Percentiles rank a stretch among this genome's conserved stretches.
Conservation (phyloP, 805 yeast species). For the Spathaspora gorwiae region DNA sequence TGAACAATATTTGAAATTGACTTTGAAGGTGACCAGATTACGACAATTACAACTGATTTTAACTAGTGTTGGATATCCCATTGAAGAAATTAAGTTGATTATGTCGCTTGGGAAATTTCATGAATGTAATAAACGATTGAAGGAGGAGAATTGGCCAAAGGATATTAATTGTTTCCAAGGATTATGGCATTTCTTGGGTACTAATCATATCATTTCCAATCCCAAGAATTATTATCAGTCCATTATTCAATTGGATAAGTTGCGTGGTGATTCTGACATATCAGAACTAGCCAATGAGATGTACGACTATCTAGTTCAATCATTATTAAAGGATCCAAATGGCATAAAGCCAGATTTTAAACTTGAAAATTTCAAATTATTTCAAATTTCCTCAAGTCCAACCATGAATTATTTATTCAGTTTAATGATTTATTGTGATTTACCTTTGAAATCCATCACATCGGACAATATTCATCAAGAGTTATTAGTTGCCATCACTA, state of each 20-base stretch:
- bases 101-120: background rate
- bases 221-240: too few species aligned
- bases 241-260: too few species aligned
- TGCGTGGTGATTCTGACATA: too few species aligned
- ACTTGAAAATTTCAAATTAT: background rate
- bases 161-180: background rate
- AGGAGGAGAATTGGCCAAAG: background rate
- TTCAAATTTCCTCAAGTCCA: background rate
- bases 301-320: too few species aligned
- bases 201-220: too few species aligned
- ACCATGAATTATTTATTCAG: background rate
- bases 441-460: background rate
- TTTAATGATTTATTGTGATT: background rate
- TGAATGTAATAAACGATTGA: background rate
- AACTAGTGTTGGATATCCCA: background rate
- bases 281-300: too few species aligned
- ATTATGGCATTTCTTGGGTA: background rate
- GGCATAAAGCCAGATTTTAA: background rate
- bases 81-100: background rate
- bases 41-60: background rate
- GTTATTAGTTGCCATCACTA: too few species aligned
- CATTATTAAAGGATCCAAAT: background rate
- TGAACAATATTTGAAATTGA: background rate
- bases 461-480: too few species aligned
- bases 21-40: background rate